Evolutionary conservation across 306 rosid genomes (phyloP), one percentile per base, ranked within the genome.

Genomic region (Pyrus communis): DNA sequence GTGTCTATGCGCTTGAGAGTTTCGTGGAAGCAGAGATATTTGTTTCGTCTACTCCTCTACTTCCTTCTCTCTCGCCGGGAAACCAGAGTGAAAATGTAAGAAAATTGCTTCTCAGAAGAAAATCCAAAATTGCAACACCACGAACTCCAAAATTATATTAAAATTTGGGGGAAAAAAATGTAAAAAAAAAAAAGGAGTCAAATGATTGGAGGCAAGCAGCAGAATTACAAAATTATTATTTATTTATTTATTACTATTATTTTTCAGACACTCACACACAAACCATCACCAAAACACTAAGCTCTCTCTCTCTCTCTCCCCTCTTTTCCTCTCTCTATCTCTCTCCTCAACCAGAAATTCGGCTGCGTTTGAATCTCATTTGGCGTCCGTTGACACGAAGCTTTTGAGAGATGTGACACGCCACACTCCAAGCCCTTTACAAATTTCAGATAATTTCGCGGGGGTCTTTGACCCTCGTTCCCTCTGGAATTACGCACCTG

Each of bases 11-110:
- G 38, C 3, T 15, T 42, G 81, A 77, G 89, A 79, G 89, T 93
- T 89, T 79, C 96, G 98, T 93, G 87, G 93, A 93, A 88, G 97
- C 89, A 80, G 97, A 93, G 96, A 86, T 85, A 85, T 84, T 71
- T 73, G 58, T 89, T 93, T 82, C 96, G 88, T 91, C 71, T 82
- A 91, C 96, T 89, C 96, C 81, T 93, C 93, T 79, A 88, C 92
- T 89, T 91, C 97, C 96, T 86, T 74, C 82, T 69, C 84, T 69
- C 65, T 77, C 97, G 92, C 98, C 96, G 90, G 84, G 75, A 93
- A 93, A 89, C 83, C 82, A 84, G 90, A 86, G 67, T 67, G 75
- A 68, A 60, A 75, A 83, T 49, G 68, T 63, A 74, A 61, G 61
- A 42, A 69, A 46, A 78, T 55, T 38, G 40, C 31, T 25, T 40